phyloP scores from a whole-genome alignment of 305 asterid species.

The Plantago coronopus region DNA sequence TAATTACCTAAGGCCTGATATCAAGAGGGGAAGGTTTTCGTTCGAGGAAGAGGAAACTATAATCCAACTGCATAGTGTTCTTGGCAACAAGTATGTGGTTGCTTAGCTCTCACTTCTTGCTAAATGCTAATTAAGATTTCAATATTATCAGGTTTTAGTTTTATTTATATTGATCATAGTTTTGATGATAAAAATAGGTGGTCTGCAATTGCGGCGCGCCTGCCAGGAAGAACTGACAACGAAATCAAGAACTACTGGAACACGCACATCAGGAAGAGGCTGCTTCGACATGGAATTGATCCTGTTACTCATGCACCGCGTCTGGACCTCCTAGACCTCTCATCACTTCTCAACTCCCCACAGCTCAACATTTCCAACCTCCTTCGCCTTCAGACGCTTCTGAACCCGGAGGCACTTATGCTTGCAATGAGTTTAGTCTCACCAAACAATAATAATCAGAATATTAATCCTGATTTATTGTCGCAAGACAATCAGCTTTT shows the following conservation, averaged over 20 bases:
- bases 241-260: constrained; percentile 82
- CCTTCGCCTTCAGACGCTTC: constrained; percentile 49
- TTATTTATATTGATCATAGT: background rate
- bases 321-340: constrained; percentile 44
- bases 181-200: constrained; percentile 36
- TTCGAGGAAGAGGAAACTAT: constrained; percentile 85
- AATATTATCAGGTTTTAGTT: background rate
- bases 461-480: constrained; percentile 29
- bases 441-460: constrained; percentile 24
- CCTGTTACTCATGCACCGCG: constrained; percentile 75
- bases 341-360: constrained; percentile 46
- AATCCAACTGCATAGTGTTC: constrained; percentile 78
- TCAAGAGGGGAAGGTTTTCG: constrained; percentile 79
- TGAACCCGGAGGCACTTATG: constrained; percentile 50
- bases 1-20: constrained; percentile 77
- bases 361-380: constrained; percentile 47
- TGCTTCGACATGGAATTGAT: constrained; percentile 60
- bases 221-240: constrained; percentile 70
- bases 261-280: constrained; percentile 65
- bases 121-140: too few species aligned
- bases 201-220: constrained; percentile 70
- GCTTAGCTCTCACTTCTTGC: too few species aligned
- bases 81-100: constrained; percentile 75
- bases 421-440: constrained; percentile 38
- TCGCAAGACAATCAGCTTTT: constrained; percentile 36